Evolutionary conservation across 1,139 yeast genomes (phyloP).

Genomic region (Candida freyschussii): DNA sequence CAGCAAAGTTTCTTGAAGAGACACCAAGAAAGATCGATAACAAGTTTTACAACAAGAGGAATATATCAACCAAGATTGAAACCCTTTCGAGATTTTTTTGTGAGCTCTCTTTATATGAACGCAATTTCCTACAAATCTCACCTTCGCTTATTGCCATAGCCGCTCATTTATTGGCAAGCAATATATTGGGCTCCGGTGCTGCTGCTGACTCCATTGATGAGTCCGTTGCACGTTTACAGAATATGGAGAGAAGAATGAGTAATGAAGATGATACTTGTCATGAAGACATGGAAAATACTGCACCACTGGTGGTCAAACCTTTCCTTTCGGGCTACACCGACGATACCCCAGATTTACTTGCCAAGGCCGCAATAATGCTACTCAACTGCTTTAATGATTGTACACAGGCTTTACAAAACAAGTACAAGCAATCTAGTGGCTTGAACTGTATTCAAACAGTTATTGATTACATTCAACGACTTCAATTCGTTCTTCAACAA

Average conservation of each 20-base stretch:
- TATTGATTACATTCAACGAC: conserved; percentile 7
- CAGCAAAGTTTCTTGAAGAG: conserved; percentile 20
- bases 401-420: conserved; percentile 52
- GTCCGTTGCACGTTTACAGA: conserved; percentile 12
- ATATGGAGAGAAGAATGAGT: conserved; percentile 18
- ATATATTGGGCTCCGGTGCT: conserved; percentile 44
- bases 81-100: conserved; percentile 57
- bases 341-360: conserved; percentile 37
- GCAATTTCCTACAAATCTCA: conserved; percentile 56
- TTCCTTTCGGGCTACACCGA: conserved; percentile 49
- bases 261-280: conserved; percentile 24
- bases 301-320: conserved; percentile 43
- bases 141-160: conserved; percentile 64
- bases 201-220: conserved; percentile 28
- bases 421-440: conserved; percentile 35
- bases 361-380: conserved; percentile 43
- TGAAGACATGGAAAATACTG: conserved; percentile 31
- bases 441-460: conserved; percentile 13
- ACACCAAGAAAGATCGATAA: conserved; percentile 21
- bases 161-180: conserved; percentile 68
- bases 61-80: conserved; percentile 21
- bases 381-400: conserved; percentile 42
- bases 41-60: conserved; percentile 24
- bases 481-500: conserved; percentile 7
- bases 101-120: conserved; percentile 71